Evolutionary conservation across 2,329 filamentous ascomycete species (phyloP), one percentile per base, ranked within the genome.

Genomic region (Neopestalotiopsis sp.): DNA sequence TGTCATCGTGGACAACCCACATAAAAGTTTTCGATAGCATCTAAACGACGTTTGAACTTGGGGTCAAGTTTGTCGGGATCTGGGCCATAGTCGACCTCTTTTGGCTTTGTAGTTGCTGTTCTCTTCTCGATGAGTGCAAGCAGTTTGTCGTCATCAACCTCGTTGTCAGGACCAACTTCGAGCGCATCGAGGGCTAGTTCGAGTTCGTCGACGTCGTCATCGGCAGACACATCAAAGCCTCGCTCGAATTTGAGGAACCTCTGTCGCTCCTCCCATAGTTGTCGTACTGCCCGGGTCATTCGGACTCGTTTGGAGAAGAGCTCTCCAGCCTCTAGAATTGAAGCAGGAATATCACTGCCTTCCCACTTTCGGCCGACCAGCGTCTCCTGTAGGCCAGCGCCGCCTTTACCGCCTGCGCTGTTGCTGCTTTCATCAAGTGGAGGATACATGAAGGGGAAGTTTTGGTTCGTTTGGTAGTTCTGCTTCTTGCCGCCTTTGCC

Each of bases 381-480:
- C 20, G 89, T 81, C 73, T 95, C 92, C 78, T 97, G 94, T 59
- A 95, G 81, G 57, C 93, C 92, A 5, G 94, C 93, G 24, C 88
- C 89, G 13, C 95, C 95, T 78, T 97, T 98, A 1, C 95, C 95
- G 65, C 96, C 95, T 49, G 95, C 91, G 74, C 92, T 93, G 77
- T 97, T 97, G 81, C 94, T 97, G 30, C 90, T 91, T 71, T 91
- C 91, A 80, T 98, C 95, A 20, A 98, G 84, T 1, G 96, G 96
- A 1, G 96, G 96, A 74, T 99, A 99, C 83, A 99, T 90, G 77
- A 99, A 98, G 0, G 96, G 96, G 73, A 99, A 98, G 77, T 98
- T 96, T 75, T 99, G 96, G 77, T 99, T 99, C 0, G 96, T 99
- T 79, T 99, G 96, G 76, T 99, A 99, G 74, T 98, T 99, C 77